A percentile compares a stretch with the other conserved stretches of the same genome.
These are phyloP conservation scores for Balakata baccata DNA, from an alignment of 345 rosid genomes.

Conservation along the genomic window DNA sequence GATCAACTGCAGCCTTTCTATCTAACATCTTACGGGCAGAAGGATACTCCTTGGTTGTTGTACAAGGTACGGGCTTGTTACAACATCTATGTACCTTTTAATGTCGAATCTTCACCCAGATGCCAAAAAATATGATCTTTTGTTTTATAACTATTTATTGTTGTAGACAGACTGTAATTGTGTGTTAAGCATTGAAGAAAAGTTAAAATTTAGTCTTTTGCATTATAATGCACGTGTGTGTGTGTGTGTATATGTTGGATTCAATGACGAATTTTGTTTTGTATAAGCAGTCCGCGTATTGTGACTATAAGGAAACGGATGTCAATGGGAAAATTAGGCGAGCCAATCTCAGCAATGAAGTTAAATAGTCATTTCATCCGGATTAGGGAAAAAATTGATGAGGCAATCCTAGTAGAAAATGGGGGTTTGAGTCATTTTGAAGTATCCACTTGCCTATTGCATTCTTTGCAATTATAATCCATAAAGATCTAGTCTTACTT, in stretches of 20 bases:
- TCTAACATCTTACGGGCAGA: slow-evolving; percentile 67
- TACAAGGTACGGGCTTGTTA: slow-evolving; percentile 51
- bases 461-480: neutral
- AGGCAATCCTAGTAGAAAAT: slow-evolving; percentile 53
- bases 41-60: slow-evolving; percentile 79
- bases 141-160: neutral
- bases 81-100: neutral
- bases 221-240: neutral
- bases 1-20: slow-evolving; percentile 81
- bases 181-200: neutral
- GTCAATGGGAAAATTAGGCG: slow-evolving; percentile 50
- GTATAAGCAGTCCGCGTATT: slow-evolving; percentile 68
- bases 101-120: no score
- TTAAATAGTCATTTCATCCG: slow-evolving; percentile 54
- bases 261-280: slow-evolving; percentile 5
- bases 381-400: slow-evolving; percentile 52
- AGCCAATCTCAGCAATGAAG: slow-evolving; percentile 53
- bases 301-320: slow-evolving; percentile 77
- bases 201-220: neutral
- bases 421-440: slow-evolving; percentile 84
- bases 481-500: neutral
- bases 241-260: neutral
- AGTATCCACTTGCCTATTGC: slow-evolving; percentile 34
- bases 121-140: no score
- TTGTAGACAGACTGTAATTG: neutral